These are phyloP conservation scores for Penicillium sp. DNA, from an alignment of 2,329 filamentous ascomycete species.

Conservation along the genomic window DNA sequence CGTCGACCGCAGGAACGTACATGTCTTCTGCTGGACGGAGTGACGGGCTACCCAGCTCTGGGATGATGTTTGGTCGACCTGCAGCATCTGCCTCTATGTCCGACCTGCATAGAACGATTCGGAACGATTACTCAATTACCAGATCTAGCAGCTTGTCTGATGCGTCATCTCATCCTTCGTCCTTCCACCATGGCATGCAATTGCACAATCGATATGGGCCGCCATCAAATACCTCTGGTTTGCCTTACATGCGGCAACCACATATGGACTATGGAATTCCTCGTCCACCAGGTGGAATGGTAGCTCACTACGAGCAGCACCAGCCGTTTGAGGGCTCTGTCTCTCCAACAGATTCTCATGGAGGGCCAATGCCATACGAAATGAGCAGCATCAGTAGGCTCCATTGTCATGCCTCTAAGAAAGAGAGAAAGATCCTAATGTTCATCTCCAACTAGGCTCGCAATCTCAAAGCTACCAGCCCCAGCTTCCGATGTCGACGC, in stretches of 20 bases:
- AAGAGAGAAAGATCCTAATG: conserved; percentile 11
- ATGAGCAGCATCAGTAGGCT: conserved; percentile 32
- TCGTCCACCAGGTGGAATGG: conserved; percentile 28
- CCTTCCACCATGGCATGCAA: conserved; percentile 31
- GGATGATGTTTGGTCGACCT: conserved; percentile 28
- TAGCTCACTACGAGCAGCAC: conserved; percentile 32
- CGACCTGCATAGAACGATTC: conserved; percentile 32
- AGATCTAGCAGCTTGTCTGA: conserved; percentile 42
- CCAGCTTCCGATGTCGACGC: conserved; percentile 29
- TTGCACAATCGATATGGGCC: conserved; percentile 32
- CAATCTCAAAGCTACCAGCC: conserved; percentile 33
- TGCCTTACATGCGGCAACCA: conserved; percentile 32
- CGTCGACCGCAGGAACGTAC: conserved; percentile 39
- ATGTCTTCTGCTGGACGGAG: conserved; percentile 35
- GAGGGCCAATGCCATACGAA: conserved; percentile 29
- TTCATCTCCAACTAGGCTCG: conserved; percentile 22
- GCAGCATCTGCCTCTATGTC: conserved; percentile 28
- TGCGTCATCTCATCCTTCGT: conserved; percentile 22
- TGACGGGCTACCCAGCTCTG: conserved; percentile 30
- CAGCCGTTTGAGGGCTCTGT: conserved; percentile 36
- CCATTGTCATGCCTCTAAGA: background rate
- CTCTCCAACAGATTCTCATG: conserved; percentile 35
- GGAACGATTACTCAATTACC: conserved; percentile 31
- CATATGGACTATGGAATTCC: conserved; percentile 31
- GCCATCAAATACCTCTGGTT: conserved; percentile 26